phyloP scores from a whole-genome alignment of 108 stramenopile species.

The Epithemia pelagica region DNA sequence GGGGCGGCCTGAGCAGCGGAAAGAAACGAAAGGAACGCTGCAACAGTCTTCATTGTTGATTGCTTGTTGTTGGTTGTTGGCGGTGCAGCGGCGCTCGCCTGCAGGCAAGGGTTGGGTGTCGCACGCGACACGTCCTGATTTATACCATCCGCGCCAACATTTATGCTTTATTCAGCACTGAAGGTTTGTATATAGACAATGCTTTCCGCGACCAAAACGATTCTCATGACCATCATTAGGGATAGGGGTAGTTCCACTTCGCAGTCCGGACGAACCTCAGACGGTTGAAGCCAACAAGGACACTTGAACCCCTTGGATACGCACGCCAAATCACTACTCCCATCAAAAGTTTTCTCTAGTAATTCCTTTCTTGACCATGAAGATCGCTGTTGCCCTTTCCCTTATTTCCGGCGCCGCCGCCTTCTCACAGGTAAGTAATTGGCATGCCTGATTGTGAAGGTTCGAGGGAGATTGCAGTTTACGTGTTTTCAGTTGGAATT shows the following conservation, averaged over 20 bases:
- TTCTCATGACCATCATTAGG: background rate
- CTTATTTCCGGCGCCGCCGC: slow-evolving; percentile 44
- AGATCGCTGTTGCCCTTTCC: slow-evolving; percentile 40
- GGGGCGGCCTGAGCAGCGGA: slow-evolving; percentile 46
- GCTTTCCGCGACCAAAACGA: background rate
- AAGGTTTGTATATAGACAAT: background rate
- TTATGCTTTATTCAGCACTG: background rate
- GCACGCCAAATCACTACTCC: background rate
- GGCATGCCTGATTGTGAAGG: background rate
- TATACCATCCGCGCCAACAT: background rate
- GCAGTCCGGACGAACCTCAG: background rate
- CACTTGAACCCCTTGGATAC: slow-evolving; percentile 2
- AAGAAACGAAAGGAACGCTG: slow-evolving; percentile 15
- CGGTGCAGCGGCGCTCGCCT: too few relatives aligned
- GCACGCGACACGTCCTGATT: too few relatives aligned
- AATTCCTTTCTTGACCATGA: slow-evolving; percentile 27
- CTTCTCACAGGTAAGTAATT: slow-evolving; percentile 50
- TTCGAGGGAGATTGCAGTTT: background rate
- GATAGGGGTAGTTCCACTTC: background rate
- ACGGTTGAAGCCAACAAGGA: background rate
- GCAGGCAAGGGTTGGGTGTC: too few relatives aligned
- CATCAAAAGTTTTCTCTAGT: background rate
- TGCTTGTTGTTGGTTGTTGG: background rate
- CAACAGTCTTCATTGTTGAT: slow-evolving; percentile 16
- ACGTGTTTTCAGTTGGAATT: background rate